Percentiles rank a stretch among this genome's conserved stretches.
Evolutionary conservation across 2,329 filamentous ascomycete genomes (phyloP).

Genomic region (Verticillium longisporum): DNA sequence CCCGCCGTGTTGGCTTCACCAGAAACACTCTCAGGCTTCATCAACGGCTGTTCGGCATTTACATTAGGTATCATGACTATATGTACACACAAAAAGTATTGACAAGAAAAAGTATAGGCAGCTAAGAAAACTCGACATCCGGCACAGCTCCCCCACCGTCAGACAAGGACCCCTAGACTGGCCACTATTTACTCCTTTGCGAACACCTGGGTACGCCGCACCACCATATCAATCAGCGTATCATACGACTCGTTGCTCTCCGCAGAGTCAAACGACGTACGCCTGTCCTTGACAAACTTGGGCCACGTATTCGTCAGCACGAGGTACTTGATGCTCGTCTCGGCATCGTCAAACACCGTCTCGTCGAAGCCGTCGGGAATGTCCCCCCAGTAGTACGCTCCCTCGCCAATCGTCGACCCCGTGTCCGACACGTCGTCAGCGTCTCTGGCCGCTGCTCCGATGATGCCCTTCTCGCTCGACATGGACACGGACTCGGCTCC

Average conservation of each 20-base stretch:
- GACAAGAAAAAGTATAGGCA: not conserved
- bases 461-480: not conserved
- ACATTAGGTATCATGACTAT: not conserved
- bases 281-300: conserved; percentile 17
- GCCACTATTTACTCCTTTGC: not conserved
- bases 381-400: conserved; percentile 9
- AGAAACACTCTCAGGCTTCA: not conserved
- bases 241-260: conserved; percentile 5
- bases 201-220: not conserved
- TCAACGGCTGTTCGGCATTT: not conserved
- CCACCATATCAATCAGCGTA: conserved; percentile 2
- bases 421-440: conserved; percentile 9
- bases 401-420: conserved; percentile 1
- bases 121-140: not conserved
- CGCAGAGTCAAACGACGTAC: conserved; percentile 8
- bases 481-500: not conserved
- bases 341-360: conserved; percentile 45
- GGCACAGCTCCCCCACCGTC: not conserved
- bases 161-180: not conserved
- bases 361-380: conserved; percentile 36
- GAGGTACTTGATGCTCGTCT: conserved; percentile 49
- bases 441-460: conserved; percentile 13
- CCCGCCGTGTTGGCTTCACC: not conserved
- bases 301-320: conserved; percentile 23
- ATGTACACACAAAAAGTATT: not conserved